Conservation (phyloP, 2,329 filamentous ascomycete species). For the Ophiostoma ips region DNA sequence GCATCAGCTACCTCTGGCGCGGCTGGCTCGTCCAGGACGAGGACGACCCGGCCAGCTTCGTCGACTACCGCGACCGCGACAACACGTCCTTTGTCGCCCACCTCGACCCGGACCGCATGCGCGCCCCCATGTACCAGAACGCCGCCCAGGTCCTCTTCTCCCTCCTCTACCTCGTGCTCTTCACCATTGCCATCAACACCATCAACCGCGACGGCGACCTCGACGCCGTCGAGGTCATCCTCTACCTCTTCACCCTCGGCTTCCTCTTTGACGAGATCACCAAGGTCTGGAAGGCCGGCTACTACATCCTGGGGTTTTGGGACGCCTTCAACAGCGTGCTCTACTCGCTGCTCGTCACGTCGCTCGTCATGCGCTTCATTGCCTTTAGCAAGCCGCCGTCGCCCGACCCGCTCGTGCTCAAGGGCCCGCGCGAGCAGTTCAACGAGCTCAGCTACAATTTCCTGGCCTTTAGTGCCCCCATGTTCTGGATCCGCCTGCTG, state of each 20-base stretch:
- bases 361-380: constrained; percentile 65
- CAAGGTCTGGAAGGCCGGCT: constrained; percentile 90
- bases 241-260: constrained; percentile 84
- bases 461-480: constrained; percentile 78
- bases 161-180: constrained; percentile 68
- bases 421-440: constrained; percentile 41
- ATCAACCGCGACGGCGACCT: constrained; percentile 76
- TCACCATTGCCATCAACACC: constrained; percentile 85
- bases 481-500: constrained; percentile 92
- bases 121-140: constrained; percentile 86
- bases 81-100: constrained; percentile 67
- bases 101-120: constrained; percentile 88
- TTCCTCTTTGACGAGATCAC: constrained; percentile 77
- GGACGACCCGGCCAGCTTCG: constrained; percentile 74
- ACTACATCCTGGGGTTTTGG: constrained; percentile 90
- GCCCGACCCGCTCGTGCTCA: constrained; percentile 20
- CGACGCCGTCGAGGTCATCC: constrained; percentile 66
- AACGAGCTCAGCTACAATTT: constrained; percentile 88
- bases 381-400: constrained; percentile 46
- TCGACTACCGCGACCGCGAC: constrained; percentile 73
- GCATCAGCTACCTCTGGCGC: constrained; percentile 81
- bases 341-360: constrained; percentile 65
- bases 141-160: constrained; percentile 75
- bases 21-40: constrained; percentile 97
- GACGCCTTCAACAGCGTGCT: constrained; percentile 83